Base-by-base conservation (phyloP, 306 rosid species). In the Abrus precatorius region DNA sequence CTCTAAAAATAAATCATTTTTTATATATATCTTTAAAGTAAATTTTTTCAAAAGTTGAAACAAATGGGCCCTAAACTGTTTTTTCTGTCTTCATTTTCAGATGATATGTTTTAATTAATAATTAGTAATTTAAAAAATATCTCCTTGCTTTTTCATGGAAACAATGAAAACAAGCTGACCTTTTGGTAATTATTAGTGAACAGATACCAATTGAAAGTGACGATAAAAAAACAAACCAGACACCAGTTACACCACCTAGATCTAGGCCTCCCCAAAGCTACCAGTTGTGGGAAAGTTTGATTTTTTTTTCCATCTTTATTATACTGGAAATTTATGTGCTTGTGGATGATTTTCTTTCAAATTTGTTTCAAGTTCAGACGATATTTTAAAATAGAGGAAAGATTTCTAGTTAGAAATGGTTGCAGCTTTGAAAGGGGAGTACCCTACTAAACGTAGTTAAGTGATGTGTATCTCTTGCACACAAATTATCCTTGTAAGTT, bases 391-490 rank as follows among this genome's bases (percentile, higher is more conserved):
- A 72, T 20, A 52, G 50, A 20, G 66, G 77, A 54, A 54, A 38
- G 2, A 30, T 54, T 73, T 40, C 6, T 40, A 7, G 41, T 10
- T 40, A 6, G 54, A 73, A 73, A 41, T 9, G 27, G 27, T 20
- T 55, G 53, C 63, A 38, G 64, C 52, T 54, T 72, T 54, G 2
- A 38, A 72, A 72, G 64, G 62, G 64, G 57, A 52, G 33, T 45
- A 30, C 57, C 34, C 7, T 7, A 44, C 50, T 47, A 40, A 33
- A 43, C 53, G 61, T 30, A 59, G 33, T 6, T 28, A 43, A 27
- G 20, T 20, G 20, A 20, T 20, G 20, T 20, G 20, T 20, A 0
- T 44, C 54, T 55, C 36, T 20, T 7, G 64, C 30, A 41, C 7
- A 28, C 49, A 13, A 32, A 54, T 47, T 45, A 44, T 32, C 36